These are phyloP conservation scores for Dillenia suffruticosa DNA, from an alignment of 164 flowering plant genomes.

Conservation along the genomic window DNA sequence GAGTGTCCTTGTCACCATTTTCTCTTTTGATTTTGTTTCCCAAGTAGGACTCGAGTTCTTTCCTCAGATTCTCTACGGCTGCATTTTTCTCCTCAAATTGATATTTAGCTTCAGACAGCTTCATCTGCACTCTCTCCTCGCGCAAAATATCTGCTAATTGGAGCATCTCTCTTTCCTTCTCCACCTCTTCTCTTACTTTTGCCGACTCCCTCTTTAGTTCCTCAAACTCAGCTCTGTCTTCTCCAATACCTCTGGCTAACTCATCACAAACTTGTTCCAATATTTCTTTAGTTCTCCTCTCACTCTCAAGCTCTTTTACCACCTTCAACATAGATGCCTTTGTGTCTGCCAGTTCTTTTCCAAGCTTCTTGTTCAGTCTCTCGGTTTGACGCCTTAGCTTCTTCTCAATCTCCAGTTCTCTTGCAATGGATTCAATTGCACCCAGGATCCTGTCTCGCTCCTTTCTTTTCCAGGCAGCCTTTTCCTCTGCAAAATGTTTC, in stretches of 20 bases:
- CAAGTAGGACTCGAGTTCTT: conserved; percentile 55
- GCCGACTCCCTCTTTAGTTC: conserved; percentile 59
- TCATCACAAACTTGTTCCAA: conserved; percentile 77
- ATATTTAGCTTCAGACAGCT: conserved; percentile 76
- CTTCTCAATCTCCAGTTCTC: conserved; percentile 80
- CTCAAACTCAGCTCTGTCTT: conserved; percentile 55
- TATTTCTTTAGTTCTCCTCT: conserved; percentile 67
- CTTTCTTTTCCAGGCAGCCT: conserved; percentile 71
- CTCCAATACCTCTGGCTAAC: conserved; percentile 63
- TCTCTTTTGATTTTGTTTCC: conserved; percentile 38
- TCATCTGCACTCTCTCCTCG: conserved; percentile 88
- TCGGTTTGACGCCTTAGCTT: conserved; percentile 71
- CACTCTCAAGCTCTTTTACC: conserved; percentile 65
- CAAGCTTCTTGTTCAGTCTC: conserved; percentile 85
- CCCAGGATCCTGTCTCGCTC: conserved; percentile 57
- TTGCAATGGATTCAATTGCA: conserved; percentile 64
- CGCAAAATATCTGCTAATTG: conserved; percentile 75
- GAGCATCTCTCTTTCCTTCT: conserved; percentile 84
- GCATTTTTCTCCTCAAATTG: conserved; percentile 88
- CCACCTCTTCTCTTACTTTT: conserved; percentile 62
- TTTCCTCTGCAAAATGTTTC: conserved; percentile 79
- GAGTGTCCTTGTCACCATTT: conserved; percentile 19
- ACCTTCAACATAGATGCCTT: conserved; percentile 51
- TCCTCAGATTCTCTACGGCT: conserved; percentile 62
- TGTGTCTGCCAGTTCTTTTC: conserved; percentile 68